Evolutionary conservation across 805 yeast species (phyloP).

Genomic region (Sugiyamaella boreocaroliniensis): DNA sequence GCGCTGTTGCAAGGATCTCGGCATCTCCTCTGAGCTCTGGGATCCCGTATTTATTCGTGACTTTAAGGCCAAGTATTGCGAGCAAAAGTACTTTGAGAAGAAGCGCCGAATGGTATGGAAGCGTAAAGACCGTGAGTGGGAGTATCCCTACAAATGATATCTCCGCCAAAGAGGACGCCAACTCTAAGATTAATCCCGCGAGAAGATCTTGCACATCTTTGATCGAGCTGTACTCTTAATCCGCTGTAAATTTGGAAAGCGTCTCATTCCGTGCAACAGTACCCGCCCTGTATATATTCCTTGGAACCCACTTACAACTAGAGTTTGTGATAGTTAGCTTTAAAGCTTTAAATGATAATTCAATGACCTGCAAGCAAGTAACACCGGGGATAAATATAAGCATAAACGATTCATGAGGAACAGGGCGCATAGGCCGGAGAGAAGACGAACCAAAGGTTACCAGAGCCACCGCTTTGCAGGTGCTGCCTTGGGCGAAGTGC

Average conservation of each 20-base stretch:
- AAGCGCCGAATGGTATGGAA: conserved; percentile 77
- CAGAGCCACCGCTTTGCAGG: conserved; percentile 13
- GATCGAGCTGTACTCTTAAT: no score
- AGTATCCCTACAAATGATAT: conserved; percentile 71
- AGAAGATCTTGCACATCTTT: no score
- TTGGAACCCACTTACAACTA: background rate
- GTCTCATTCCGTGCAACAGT: no score
- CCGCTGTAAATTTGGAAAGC: no score
- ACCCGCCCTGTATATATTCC: background rate
- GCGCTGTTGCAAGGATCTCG: conserved; percentile 97
- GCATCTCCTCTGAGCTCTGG: conserved; percentile 96
- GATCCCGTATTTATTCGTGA: conserved; percentile 81
- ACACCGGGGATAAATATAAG: background rate
- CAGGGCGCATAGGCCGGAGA: no score
- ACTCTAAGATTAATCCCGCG: no score
- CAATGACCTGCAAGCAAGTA: background rate
- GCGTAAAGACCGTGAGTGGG: conserved; percentile 72
- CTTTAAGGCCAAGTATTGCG: conserved; percentile 62
- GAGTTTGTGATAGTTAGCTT: background rate
- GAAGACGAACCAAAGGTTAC: conserved; percentile 2
- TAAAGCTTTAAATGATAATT: no score
- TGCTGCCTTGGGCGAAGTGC: no score
- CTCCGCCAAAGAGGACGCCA: no score
- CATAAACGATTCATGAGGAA: background rate
- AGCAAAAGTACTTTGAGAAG: conserved; percentile 64